phyloP scores from a whole-genome alignment of 106 monocot species.

The Vanilla planifolia region DNA sequence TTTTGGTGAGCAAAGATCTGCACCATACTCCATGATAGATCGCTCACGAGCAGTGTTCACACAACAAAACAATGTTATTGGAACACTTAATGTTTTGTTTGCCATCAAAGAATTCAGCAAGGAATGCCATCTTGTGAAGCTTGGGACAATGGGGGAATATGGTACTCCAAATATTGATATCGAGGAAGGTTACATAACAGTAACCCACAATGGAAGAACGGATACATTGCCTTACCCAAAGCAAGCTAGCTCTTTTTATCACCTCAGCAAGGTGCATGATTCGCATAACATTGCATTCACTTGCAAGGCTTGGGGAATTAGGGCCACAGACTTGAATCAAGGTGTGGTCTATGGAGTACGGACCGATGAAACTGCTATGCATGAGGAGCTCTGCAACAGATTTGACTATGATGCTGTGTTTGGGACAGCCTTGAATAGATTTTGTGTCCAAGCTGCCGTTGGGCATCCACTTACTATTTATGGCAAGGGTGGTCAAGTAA shows the following conservation, averaged over 20 bases:
- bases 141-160: constrained; percentile 99
- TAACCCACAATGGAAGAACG: constrained; percentile 94
- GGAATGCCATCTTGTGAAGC: constrained; percentile 94
- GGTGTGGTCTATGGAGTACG: constrained; percentile 93
- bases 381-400: constrained; percentile 88
- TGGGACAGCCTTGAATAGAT: constrained; percentile 91
- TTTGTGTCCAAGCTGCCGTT: constrained; percentile 97
- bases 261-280: constrained; percentile 96
- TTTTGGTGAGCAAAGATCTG: constrained; percentile 96
- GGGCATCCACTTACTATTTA: constrained; percentile 95
- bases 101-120: constrained; percentile 83
- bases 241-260: constrained; percentile 97
- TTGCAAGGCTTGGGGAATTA: constrained; percentile 92
- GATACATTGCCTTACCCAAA: constrained; percentile 98
- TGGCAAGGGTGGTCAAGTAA: constrained; percentile 97
- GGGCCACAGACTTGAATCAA: constrained; percentile 92
- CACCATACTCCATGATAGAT: constrained; percentile 99
- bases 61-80: constrained; percentile 95
- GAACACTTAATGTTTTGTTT: constrained; percentile 93
- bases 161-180: constrained; percentile 98
- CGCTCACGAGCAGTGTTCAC: constrained; percentile 86
- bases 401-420: constrained; percentile 96
- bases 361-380: constrained; percentile 88
- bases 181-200: constrained; percentile 92
- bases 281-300: constrained; percentile 93